Evolutionary conservation across 495 filamentous ascomycete genomes (phyloP).

Genomic region (Penicillium antarcticum): DNA sequence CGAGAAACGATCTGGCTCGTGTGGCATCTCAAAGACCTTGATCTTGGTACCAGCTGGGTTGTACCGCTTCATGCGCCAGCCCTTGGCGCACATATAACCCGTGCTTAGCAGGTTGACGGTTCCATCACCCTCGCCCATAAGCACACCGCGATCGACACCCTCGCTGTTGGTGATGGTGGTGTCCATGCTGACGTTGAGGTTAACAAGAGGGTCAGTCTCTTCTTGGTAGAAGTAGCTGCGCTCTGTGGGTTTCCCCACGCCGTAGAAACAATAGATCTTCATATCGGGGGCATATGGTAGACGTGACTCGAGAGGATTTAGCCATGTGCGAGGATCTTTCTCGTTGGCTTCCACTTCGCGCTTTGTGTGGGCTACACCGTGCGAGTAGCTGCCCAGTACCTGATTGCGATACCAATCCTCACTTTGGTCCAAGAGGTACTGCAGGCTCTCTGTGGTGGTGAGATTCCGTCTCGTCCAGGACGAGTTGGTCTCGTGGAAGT

Average conservation of each 20-base stretch:
- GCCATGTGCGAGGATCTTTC: constrained; percentile 76
- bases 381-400: constrained; percentile 72
- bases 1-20: constrained; percentile 89
- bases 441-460: constrained; percentile 71
- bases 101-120: constrained; percentile 85
- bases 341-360: constrained; percentile 87
- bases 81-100: constrained; percentile 95
- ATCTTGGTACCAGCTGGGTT: constrained; percentile 82
- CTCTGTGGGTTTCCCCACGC: constrained; percentile 87
- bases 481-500: constrained; percentile 72
- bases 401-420: constrained; percentile 83
- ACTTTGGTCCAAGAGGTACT: constrained; percentile 70
- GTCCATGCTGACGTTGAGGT: constrained; percentile 87
- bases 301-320: constrained; percentile 90
- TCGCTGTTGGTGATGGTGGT: constrained; percentile 65
- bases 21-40: constrained; percentile 90
- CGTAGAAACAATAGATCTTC: constrained; percentile 98
- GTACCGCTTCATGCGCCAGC: constrained; percentile 87
- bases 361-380: constrained; percentile 79
- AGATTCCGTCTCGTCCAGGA: constrained; percentile 67
- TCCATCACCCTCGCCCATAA: constrained; percentile 92
- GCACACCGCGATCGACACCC: constrained; percentile 78
- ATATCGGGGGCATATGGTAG: constrained; percentile 84
- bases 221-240: constrained; percentile 86
- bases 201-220: constrained; percentile 59